A percentile compares a stretch with the other conserved stretches of the same genome.
Conservation (phyloP, 495 filamentous ascomycete genomes). For the Cetradonia linearis region DNA sequence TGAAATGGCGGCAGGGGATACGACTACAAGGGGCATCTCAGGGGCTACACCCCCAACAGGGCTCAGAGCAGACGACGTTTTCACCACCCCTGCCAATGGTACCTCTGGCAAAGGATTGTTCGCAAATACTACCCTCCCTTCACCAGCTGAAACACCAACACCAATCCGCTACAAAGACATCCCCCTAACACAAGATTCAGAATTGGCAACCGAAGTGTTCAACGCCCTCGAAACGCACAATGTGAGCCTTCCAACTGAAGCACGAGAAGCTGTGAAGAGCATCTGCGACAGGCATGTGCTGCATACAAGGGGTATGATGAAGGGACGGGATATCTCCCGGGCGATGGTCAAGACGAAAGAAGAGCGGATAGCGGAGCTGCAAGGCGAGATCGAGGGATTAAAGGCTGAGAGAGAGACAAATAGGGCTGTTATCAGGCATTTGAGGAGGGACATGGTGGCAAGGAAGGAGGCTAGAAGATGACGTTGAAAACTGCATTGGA, state of each 20-base stretch:
- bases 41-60: constrained; percentile 23
- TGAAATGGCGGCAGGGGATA: constrained; percentile 28
- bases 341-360: constrained; percentile 53
- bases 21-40: background rate
- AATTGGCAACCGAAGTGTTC: constrained; percentile 43
- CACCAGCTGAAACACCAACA: constrained; percentile 40
- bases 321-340: constrained; percentile 53
- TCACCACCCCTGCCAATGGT: constrained; percentile 24
- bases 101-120: constrained; percentile 21
- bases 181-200: constrained; percentile 31
- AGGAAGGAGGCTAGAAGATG: constrained; percentile 10
- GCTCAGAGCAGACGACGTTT: constrained; percentile 22
- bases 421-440: constrained; percentile 33
- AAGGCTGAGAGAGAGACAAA: constrained; percentile 45
- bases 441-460: constrained; percentile 22
- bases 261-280: constrained; percentile 35
- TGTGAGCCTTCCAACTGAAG: constrained; percentile 35
- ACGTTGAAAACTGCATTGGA: background rate
- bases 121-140: constrained; percentile 21
- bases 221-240: constrained; percentile 39
- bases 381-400: constrained; percentile 36
- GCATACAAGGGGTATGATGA: constrained; percentile 45
- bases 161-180: constrained; percentile 38
- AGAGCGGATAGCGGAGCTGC: constrained; percentile 43
- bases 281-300: constrained; percentile 48